phyloP scores from a whole-genome alignment of 176 grass and related monocot species.

The Bothriochloa decipiens region DNA sequence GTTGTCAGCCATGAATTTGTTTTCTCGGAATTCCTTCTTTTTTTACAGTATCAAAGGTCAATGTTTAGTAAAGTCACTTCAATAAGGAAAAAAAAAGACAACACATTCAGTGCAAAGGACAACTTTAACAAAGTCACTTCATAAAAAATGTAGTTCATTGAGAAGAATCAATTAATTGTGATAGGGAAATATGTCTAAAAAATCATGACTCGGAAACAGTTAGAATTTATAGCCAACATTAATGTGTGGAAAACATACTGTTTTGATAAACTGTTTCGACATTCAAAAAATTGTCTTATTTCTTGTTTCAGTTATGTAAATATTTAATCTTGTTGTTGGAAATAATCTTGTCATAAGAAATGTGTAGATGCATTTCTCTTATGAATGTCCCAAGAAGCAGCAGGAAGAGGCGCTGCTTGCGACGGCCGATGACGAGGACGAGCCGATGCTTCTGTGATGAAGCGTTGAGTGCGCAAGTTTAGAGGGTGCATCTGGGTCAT shows the following conservation, averaged over 20 bases:
- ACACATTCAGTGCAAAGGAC: background rate
- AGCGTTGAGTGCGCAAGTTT: too few relatives aligned
- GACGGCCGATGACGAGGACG: too few relatives aligned
- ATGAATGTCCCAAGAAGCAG: too few relatives aligned
- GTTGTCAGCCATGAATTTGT: background rate
- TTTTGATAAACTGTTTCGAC: background rate
- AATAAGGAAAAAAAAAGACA: background rate
- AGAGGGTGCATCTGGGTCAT: too few relatives aligned
- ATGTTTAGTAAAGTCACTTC: background rate
- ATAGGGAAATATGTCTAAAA: conserved; percentile 12
- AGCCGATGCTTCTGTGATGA: too few relatives aligned
- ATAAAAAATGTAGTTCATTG: conserved; percentile 3
- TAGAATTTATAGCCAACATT: background rate
- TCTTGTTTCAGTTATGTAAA: conserved; percentile 30
- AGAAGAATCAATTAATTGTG: background rate
- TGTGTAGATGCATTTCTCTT: too few relatives aligned
- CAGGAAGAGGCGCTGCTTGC: too few relatives aligned
- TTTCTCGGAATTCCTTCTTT: background rate
- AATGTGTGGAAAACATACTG: background rate
- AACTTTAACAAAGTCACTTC: background rate
- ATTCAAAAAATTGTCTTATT: conserved; percentile 1
- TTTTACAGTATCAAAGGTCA: background rate
- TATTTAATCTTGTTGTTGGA: background rate
- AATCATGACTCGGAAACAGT: conserved; percentile 7
- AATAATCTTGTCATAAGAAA: too few relatives aligned